Evolutionary conservation across 345 rosid genomes (phyloP).

Genomic region (Camelina hispida): DNA sequence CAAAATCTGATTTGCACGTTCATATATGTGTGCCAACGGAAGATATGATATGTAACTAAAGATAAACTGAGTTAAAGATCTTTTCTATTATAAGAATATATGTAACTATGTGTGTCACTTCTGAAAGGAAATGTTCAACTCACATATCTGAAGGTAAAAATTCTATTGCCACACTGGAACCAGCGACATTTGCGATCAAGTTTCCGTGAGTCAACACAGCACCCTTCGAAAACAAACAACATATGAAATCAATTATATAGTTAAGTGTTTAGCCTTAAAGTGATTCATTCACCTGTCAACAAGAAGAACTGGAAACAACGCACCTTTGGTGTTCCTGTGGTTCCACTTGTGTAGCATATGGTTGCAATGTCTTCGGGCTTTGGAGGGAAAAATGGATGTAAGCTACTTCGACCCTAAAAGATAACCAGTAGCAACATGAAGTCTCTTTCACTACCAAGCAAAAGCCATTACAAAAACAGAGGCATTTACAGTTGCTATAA

Average conservation of each 20-base stretch:
- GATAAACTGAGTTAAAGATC: slow-evolving; percentile 14
- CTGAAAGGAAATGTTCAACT: slow-evolving; percentile 43
- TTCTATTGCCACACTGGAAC: slow-evolving; percentile 47
- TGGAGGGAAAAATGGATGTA: slow-evolving; percentile 73
- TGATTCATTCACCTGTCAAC: slow-evolving; percentile 18
- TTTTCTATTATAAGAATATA: not conserved
- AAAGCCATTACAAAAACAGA: slow-evolving; percentile 10
- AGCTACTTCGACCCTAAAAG: slow-evolving; percentile 73
- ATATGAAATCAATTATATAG: slow-evolving; percentile 13
- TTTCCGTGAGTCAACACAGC: slow-evolving; percentile 82
- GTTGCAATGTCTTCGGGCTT: slow-evolving; percentile 88
- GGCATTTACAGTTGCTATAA: slow-evolving; percentile 10
- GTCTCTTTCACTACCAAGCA: slow-evolving; percentile 9
- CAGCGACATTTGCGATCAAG: slow-evolving; percentile 83
- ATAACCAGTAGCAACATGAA: slow-evolving; percentile 44
- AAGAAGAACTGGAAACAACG: slow-evolving; percentile 11
- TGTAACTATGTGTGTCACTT: slow-evolving; percentile 8
- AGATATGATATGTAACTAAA: slow-evolving; percentile 86
- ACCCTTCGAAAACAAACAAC: slow-evolving; percentile 56
- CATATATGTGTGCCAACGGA: slow-evolving; percentile 95
- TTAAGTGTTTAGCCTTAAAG: slow-evolving; percentile 18
- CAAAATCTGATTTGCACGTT: slow-evolving; percentile 76
- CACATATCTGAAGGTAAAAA: slow-evolving; percentile 76
- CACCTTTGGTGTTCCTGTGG: slow-evolving; percentile 97
- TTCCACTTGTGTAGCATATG: slow-evolving; percentile 97